phyloP scores from a whole-genome alignment of 768 basidiomycete species.

The Roridomyces roridus region DNA sequence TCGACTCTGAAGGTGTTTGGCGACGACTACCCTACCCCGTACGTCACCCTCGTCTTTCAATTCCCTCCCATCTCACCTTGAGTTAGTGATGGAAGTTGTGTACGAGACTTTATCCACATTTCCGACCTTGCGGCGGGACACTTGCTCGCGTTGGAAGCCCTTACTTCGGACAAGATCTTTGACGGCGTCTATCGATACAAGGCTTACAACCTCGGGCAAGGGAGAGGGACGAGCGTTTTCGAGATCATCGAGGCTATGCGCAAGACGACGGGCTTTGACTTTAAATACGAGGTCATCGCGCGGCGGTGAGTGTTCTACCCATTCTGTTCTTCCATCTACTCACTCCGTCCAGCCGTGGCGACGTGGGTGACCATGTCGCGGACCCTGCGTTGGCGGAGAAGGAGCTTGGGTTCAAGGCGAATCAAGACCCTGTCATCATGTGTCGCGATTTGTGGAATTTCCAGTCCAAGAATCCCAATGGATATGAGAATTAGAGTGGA shows the following conservation, averaged over 20 bases:
- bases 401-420: constrained; percentile 92
- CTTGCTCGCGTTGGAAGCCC: constrained; percentile 86
- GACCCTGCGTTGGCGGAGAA: constrained; percentile 90
- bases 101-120: constrained; percentile 94
- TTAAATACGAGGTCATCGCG: constrained; percentile 87
- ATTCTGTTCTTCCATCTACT: constrained; percentile 1
- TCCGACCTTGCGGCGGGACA: constrained; percentile 95
- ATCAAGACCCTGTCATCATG: constrained; percentile 85
- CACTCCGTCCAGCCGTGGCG: constrained; percentile 80
- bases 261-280: constrained; percentile 87
- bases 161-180: constrained; percentile 66
- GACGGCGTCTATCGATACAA: constrained; percentile 72
- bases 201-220: constrained; percentile 97
- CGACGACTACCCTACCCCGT: constrained; percentile 96
- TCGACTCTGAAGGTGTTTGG: constrained; percentile 85
- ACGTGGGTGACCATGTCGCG: constrained; percentile 96
- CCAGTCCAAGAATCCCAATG: constrained; percentile 91
- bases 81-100: constrained; percentile 90
- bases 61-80: constrained; percentile 1
- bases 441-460: constrained; percentile 98
- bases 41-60: constrained; percentile 36
- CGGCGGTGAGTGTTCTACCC: constrained; percentile 70
- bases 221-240: constrained; percentile 89
- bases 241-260: constrained; percentile 96
- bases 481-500: constrained; percentile 55